phyloP scores from a whole-genome alignment of 2,329 filamentous ascomycete species.

The Pseudofabraea citricarpa region DNA sequence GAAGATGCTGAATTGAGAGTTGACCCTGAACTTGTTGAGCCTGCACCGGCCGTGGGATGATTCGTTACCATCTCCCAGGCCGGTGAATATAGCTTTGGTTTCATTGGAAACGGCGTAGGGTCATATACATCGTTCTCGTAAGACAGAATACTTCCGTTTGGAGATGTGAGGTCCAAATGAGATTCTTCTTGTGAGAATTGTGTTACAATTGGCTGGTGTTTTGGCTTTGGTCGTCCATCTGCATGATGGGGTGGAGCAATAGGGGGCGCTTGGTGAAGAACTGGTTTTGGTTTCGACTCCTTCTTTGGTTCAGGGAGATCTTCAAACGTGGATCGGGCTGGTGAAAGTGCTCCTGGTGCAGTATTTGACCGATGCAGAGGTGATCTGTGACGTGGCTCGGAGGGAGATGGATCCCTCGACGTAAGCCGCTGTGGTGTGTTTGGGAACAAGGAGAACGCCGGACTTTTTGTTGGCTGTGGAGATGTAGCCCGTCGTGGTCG shows the following conservation, averaged over 20 bases:
- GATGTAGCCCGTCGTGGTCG: constrained; percentile 43
- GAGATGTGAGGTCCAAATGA: not conserved
- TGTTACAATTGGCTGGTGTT: constrained; percentile 1
- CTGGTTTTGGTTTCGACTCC: constrained; percentile 12
- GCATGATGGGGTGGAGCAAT: not conserved
- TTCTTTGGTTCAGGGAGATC: constrained; percentile 11
- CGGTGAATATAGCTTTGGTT: not conserved
- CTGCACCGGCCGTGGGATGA: not conserved
- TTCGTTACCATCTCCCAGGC: not conserved
- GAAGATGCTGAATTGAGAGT: constrained; percentile 1
- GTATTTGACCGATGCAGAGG: constrained; percentile 46
- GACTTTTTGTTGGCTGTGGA: constrained; percentile 40
- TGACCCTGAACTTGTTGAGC: not conserved
- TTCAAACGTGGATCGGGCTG: constrained; percentile 31
- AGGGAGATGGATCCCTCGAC: constrained; percentile 10
- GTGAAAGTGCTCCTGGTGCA: constrained; percentile 46
- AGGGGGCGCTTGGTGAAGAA: constrained; percentile 9
- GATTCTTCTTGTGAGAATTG: not conserved
- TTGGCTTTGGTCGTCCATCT: not conserved
- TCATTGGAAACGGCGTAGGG: not conserved
- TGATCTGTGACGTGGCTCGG: constrained; percentile 1
- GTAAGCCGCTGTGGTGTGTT: constrained; percentile 17
- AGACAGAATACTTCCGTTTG: not conserved
- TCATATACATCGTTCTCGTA: not conserved
- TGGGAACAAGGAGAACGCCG: constrained; percentile 36